Evolutionary conservation across 2,329 filamentous ascomycete species (phyloP).

Genomic region (Paracoccidioides lutzii): DNA sequence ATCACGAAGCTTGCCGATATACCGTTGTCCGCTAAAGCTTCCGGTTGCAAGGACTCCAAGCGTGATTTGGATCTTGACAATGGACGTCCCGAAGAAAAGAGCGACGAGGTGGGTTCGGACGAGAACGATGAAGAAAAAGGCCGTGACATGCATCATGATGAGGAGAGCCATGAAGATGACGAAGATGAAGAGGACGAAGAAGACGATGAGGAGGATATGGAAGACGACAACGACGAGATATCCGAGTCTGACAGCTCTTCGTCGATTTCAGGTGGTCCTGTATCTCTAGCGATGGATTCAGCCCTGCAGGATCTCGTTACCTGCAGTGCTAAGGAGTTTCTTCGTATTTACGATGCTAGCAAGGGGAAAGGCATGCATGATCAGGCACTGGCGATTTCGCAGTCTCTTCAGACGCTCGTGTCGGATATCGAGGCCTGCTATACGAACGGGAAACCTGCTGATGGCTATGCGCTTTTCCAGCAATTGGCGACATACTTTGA

Average conservation of each 20-base stretch:
- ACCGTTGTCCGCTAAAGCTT: slow-evolving; percentile 18
- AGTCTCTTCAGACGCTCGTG: slow-evolving; percentile 58
- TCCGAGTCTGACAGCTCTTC: slow-evolving; percentile 58
- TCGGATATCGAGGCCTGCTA: slow-evolving; percentile 61
- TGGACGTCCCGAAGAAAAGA: slow-evolving; percentile 18
- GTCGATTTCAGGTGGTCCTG: slow-evolving; percentile 33
- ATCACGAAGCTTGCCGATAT: slow-evolving; percentile 63
- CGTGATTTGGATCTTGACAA: slow-evolving; percentile 12
- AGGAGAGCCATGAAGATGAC: slow-evolving; percentile 38
- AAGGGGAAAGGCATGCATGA: slow-evolving; percentile 61
- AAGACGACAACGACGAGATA: slow-evolving; percentile 38
- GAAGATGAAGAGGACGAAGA: slow-evolving; percentile 42
- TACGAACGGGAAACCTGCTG: slow-evolving; percentile 27
- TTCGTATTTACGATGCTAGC: slow-evolving; percentile 69
- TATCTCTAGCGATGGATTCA: slow-evolving; percentile 29
- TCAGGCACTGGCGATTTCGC: slow-evolving; percentile 64
- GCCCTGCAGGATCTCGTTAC: slow-evolving; percentile 60
- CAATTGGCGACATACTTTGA: slow-evolving; percentile 75
- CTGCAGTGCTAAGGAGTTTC: slow-evolving; percentile 64
- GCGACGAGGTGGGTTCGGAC: slow-evolving; percentile 19
- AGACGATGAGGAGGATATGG: slow-evolving; percentile 33
- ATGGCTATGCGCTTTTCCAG: slow-evolving; percentile 57
- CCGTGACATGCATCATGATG: slow-evolving; percentile 35
- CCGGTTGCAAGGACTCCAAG: neutral
- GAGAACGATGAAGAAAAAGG: slow-evolving; percentile 36